Evolutionary conservation across 331 rosid genomes (phyloP), one percentile per base, ranked within the genome.

Genomic region (Quercus phellos): DNA sequence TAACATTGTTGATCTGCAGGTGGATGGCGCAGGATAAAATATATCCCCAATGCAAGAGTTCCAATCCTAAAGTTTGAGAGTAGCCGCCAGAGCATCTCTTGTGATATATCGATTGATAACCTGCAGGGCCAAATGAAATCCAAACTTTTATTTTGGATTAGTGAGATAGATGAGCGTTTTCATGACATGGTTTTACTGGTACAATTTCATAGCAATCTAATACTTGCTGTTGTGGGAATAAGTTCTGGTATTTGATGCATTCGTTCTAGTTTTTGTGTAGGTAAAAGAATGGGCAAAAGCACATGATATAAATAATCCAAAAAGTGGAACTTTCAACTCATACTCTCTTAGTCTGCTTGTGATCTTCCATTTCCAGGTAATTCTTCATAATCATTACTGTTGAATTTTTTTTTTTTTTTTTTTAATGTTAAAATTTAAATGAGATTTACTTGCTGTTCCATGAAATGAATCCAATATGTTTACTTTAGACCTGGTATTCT

Each of bases 241-340:
- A 77, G 74, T 63, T 78, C 53, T 72, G 74, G 72, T 55, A 70
- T 70, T 71, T 80, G 84, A 84, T 75, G 61, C 60, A 77, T 72
- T 78, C 64, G 74, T 79, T 82, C 80, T 67, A 74, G 74, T 78
- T 78, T 90, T 78, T 90, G 74, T 86, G 90, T 86, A 94, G 99
- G 97, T 94, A 63, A 94, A 94, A 86, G 94, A 94, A 85, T 94
- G 99, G 99, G 99, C 98, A 26, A 94, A 91, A 90, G 85, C 90
- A 19, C 96, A 92, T 72, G 85, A 84, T 51, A 92, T 94, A 69
- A 94, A 94, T 82, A 86, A 88, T 80, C 78, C 99, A 53, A 91
- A 61, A 84, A 18, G 78, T 35, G 98, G 99, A 74, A 85, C 90
- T 75, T 88, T 94, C 88, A 92, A 90, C 74, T 94, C 99, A 21